Percentiles rank a stretch among this genome's conserved stretches.
Conservation (phyloP, 768 basidiomycete genomes). For the Hypholoma fasciculare region DNA sequence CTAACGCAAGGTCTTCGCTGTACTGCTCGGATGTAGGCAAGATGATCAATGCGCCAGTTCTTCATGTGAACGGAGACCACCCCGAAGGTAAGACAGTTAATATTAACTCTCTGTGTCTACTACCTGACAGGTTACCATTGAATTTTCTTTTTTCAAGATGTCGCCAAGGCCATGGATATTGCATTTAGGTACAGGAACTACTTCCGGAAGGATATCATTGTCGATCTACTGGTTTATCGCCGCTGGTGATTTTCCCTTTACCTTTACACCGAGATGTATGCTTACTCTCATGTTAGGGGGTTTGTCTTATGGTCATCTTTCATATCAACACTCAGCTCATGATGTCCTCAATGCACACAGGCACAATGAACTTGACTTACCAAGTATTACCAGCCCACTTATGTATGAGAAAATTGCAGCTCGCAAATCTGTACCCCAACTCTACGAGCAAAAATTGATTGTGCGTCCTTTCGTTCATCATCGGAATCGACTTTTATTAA, state of each 20-base stretch:
- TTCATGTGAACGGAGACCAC: slow-evolving; percentile 91
- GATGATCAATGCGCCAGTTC: slow-evolving; percentile 85
- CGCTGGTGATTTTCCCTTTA: slow-evolving; percentile 53
- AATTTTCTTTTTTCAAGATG: slow-evolving; percentile 48
- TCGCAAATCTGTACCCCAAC: slow-evolving; percentile 72
- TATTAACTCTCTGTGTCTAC: not conserved
- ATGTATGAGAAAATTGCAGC: slow-evolving; percentile 91
- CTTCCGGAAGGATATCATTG: slow-evolving; percentile 82
- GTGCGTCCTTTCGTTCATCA: slow-evolving; percentile 41
- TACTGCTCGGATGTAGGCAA: slow-evolving; percentile 91
- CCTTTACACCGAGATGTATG: not conserved
- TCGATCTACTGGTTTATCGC: slow-evolving; percentile 88
- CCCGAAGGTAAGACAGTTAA: slow-evolving; percentile 62
- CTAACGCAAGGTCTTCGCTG: slow-evolving; percentile 77
- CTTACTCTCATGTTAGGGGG: slow-evolving; percentile 33
- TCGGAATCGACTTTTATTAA: not conserved
- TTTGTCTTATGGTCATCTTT: slow-evolving; percentile 20
- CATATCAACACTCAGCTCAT: not conserved
- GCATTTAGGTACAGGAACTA: slow-evolving; percentile 85
- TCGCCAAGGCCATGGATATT: slow-evolving; percentile 81
- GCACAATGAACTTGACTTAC: slow-evolving; percentile 89
- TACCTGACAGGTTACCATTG: not conserved
- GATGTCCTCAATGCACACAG: slow-evolving; percentile 31
- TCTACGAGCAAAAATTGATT: slow-evolving; percentile 79
- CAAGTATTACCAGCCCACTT: slow-evolving; percentile 81